These are phyloP conservation scores for Backusella tarrabulga DNA, from an alignment of 192 early-diverging fungal genomes.

Conservation along the genomic window DNA sequence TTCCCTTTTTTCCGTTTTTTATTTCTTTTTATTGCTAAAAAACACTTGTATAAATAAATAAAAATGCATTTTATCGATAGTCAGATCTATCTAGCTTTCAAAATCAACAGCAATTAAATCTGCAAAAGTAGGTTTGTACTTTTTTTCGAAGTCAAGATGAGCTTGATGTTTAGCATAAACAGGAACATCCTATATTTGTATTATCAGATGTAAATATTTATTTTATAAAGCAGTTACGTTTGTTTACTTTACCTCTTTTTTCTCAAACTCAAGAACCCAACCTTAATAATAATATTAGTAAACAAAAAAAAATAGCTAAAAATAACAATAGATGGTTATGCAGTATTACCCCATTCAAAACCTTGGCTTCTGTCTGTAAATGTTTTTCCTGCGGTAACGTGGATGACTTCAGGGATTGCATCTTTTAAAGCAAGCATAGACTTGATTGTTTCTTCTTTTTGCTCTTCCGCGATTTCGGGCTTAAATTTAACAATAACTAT, in stretches of 20 bases:
- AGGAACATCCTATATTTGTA: conserved; percentile 15
- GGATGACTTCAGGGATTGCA: conserved; percentile 21
- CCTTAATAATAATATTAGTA: conserved; percentile 1
- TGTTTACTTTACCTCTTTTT: conserved; percentile 28
- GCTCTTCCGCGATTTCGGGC: conserved; percentile 15
- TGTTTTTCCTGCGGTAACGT: conserved; percentile 30
- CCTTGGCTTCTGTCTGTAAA: conserved; percentile 33
- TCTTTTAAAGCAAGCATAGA: conserved; percentile 29
- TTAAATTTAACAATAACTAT: conserved; percentile 36
- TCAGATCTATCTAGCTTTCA: conserved; percentile 11
- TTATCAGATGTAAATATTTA: neutral
- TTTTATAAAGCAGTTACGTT: neutral
- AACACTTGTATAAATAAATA: conserved; percentile 4
- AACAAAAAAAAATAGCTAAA: neutral
- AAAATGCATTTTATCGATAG: conserved; percentile 1
- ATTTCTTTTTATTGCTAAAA: neutral
- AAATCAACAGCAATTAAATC: conserved; percentile 34
- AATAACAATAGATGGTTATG: neutral
- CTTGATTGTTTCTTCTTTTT: conserved; percentile 14
- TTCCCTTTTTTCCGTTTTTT: neutral
- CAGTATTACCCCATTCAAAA: conserved; percentile 27
- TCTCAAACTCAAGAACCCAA: conserved; percentile 34
- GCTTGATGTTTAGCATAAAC: conserved; percentile 18
- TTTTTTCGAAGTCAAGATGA: conserved; percentile 21
- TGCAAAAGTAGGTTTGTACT: conserved; percentile 15